phyloP scores from a whole-genome alignment of 768 basidiomycete genomes.

The Myochromella boudieri region DNA sequence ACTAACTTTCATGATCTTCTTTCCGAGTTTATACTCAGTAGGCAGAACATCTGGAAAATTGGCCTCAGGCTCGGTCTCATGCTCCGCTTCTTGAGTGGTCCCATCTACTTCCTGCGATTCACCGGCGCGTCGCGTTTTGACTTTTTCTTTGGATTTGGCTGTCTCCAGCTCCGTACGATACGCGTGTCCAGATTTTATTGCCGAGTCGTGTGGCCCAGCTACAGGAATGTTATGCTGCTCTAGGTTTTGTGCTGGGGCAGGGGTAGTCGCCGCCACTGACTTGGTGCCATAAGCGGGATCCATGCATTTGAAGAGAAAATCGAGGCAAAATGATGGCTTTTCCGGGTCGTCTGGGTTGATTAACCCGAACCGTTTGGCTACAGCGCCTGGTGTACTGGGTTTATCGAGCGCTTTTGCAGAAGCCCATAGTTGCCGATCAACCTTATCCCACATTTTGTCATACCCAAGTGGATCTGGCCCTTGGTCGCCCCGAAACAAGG shows the following conservation, averaged over 20 bases:
- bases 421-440: neutral
- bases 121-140: neutral
- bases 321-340: neutral
- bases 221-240: neutral
- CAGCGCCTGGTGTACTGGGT: slow-evolving; percentile 1
- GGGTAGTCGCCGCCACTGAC: neutral
- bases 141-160: neutral
- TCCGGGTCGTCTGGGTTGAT: neutral
- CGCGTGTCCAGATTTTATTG: neutral
- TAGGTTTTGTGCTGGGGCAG: neutral
- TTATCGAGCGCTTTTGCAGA: neutral
- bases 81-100: neutral
- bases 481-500: neutral
- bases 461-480: neutral
- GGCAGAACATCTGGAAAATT: neutral
- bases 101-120: neutral
- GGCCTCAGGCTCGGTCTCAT: neutral
- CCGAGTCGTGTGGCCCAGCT: neutral
- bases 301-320: neutral
- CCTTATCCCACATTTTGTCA: neutral
- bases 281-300: neutral
- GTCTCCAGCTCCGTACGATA: neutral
- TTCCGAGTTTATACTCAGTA: neutral
- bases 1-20: neutral
- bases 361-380: neutral